Conservation (phyloP, 306 rosid species). For the Quercus dentata region DNA sequence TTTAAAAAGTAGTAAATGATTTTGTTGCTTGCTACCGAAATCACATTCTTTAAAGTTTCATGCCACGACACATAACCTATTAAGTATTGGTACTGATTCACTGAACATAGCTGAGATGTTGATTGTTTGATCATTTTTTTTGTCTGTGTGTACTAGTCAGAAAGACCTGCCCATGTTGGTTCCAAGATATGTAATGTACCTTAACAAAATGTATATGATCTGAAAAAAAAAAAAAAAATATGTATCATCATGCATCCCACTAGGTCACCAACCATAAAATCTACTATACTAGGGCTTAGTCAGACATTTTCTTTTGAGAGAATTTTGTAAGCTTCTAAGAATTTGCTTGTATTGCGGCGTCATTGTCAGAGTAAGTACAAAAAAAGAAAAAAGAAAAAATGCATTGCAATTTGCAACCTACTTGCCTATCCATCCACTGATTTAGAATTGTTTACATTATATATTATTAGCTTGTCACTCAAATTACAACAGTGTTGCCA, state of each 20-base stretch:
- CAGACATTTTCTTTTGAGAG: too few relatives aligned
- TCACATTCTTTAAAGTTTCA: not conserved
- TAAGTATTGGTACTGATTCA: not conserved
- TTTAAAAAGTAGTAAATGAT: constrained; percentile 23
- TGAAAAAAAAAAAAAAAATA: too few relatives aligned
- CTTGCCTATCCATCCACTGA: not conserved
- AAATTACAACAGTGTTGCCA: constrained; percentile 2
- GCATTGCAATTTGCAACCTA: not conserved
- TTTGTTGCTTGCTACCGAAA: not conserved
- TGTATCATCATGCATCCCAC: too few relatives aligned
- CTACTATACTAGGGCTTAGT: too few relatives aligned
- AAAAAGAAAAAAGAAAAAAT: not conserved
- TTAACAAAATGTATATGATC: too few relatives aligned
- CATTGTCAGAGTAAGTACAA: not conserved
- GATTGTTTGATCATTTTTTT: not conserved
- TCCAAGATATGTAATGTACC: too few relatives aligned
- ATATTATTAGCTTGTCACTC: not conserved
- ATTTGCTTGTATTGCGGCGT: not conserved
- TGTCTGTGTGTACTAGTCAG: not conserved
- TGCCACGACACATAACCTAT: not conserved
- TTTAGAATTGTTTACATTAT: not conserved
- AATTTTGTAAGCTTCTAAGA: too few relatives aligned
- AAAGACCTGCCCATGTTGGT: not conserved
- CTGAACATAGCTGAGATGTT: not conserved
- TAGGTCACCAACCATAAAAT: too few relatives aligned